Evolutionary conservation across 257 asterid species (phyloP).

Genomic region (Solanum neorickii): DNA sequence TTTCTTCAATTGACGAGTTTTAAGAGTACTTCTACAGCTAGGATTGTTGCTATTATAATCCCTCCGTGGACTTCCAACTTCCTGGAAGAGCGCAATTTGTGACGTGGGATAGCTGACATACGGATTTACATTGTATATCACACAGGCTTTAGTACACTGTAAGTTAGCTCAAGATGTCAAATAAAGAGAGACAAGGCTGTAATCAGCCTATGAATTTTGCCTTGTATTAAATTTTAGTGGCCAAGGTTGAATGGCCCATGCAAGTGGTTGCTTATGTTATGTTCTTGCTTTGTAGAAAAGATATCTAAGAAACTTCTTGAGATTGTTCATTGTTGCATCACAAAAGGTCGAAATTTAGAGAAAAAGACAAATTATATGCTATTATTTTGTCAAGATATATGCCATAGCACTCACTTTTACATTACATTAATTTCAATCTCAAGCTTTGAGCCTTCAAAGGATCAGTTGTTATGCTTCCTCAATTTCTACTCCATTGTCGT

Average conservation of each 20-base stretch:
- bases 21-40: background rate
- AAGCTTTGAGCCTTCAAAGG: background rate
- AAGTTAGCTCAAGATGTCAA: background rate
- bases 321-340: background rate
- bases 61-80: background rate
- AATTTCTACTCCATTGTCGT: background rate
- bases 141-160: background rate
- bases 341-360: background rate
- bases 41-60: background rate
- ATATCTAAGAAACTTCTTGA: background rate
- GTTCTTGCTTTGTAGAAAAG: background rate
- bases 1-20: background rate
- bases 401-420: background rate
- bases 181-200: background rate
- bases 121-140: background rate
- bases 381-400: background rate
- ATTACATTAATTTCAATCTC: background rate
- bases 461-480: background rate
- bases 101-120: background rate
- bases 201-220: background rate
- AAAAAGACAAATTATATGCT: background rate
- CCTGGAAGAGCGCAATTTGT: background rate
- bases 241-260: background rate
- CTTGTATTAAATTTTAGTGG: background rate
- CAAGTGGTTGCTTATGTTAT: background rate